These are phyloP conservation scores for Trypanosoma grayi DNA, from an alignment of 208 protist species.

Conservation along the genomic window DNA sequence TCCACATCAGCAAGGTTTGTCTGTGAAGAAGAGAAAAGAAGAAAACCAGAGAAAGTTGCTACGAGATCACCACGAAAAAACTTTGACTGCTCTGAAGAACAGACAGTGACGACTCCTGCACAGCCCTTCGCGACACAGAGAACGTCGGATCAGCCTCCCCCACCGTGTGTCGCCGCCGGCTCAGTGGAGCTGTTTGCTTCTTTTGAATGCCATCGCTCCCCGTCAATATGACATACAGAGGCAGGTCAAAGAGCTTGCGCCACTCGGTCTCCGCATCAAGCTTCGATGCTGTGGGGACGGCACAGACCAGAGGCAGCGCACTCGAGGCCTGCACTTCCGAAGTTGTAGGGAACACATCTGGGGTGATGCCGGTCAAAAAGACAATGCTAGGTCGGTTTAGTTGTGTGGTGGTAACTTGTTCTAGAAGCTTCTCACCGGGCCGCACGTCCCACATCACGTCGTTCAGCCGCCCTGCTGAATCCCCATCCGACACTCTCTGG, in stretches of 20 bases:
- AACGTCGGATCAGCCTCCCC: background rate
- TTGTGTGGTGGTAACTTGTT: background rate
- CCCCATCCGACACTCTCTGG: constrained; percentile 6
- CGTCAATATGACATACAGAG: constrained; percentile 12
- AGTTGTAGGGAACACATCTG: background rate
- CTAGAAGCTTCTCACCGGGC: background rate
- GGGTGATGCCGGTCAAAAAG: constrained; percentile 7
- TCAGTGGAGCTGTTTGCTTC: background rate
- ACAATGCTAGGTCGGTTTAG: background rate
- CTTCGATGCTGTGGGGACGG: background rate
- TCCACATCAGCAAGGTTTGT: too few relatives aligned
- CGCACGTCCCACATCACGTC: constrained; percentile 23
- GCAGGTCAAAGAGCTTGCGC: constrained; percentile 15
- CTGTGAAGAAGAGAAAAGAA: too few relatives aligned
- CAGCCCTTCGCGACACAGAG: background rate
- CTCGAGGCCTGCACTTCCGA: constrained; percentile 2
- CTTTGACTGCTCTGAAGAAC: constrained; percentile 14
- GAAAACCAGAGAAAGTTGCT: too few relatives aligned
- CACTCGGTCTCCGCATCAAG: background rate
- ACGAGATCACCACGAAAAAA: constrained; percentile 27
- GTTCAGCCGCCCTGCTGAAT: background rate
- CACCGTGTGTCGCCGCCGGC: background rate
- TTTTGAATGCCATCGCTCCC: background rate
- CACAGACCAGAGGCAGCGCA: constrained; percentile 8
- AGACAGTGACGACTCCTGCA: background rate